Evolutionary conservation across 106 monocot genomes (phyloP).

Genomic region (Gastrodia elata): DNA sequence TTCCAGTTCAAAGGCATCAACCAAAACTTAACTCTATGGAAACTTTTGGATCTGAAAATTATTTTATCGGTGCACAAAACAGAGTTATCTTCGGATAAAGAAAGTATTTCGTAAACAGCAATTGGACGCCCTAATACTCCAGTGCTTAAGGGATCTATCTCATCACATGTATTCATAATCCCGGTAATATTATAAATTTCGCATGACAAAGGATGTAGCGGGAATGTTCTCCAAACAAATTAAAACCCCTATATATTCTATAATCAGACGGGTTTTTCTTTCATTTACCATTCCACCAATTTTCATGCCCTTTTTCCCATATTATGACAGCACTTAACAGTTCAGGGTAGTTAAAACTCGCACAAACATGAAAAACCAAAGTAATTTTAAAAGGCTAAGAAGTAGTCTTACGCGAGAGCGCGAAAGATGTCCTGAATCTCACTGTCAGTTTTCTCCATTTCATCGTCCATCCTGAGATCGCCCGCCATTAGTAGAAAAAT

Average conservation of each 20-base stretch:
- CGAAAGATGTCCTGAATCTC: conserved; percentile 38
- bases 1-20: neutral
- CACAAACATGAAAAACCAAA: neutral
- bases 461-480: conserved; percentile 19
- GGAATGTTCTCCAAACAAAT: neutral
- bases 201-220: neutral
- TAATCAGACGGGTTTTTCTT: neutral
- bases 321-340: neutral
- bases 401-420: conserved; percentile 20
- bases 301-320: neutral
- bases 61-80: neutral
- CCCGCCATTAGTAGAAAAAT: conserved; percentile 12
- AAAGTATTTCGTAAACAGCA: neutral
- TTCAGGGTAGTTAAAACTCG: neutral
- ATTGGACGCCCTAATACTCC: neutral
- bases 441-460: conserved; percentile 37
- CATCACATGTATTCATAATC: neutral
- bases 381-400: neutral
- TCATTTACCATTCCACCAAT: neutral
- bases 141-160: neutral
- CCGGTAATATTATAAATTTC: neutral
- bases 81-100: neutral
- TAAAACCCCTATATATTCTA: neutral
- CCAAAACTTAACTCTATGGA: neutral
- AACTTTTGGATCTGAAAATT: neutral